Evolutionary conservation across 371 early-diverging fungal species (phyloP), one percentile per base, ranked within the genome.

Genomic region (Mortierella sp.): DNA sequence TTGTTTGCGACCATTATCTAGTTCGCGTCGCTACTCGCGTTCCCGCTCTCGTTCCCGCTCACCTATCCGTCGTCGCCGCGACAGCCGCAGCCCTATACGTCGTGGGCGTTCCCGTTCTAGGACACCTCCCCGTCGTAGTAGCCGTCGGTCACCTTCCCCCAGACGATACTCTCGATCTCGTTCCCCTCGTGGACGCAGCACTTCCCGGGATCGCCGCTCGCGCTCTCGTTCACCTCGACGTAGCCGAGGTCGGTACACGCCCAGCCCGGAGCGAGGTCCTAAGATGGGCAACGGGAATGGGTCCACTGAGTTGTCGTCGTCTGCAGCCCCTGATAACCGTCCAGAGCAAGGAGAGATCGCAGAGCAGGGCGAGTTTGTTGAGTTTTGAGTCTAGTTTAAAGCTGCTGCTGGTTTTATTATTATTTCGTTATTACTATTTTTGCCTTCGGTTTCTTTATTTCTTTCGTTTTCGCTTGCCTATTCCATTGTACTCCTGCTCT

Each of bases 11-110:
- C 21, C 41, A 60, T 69, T 33, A 47, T 24, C 11, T 63, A 74
- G 69, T 52, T 40, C 62, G 15, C 69, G 77, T 11, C 77, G 77
- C 40, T 77, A 71, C 72, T 77, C 77, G 43, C 77, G 77, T 36
- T 76, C 77, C 3, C 76, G 70, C 52, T 76, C 76, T 13, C 72
- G 69, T 21, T 76, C 77, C 48, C 67, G 64, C 9, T 68, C 69
- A 4, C 63, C 69, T 40, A 55, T n/a, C 19, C 69, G 65, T 24
- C 72, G 77, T n/a, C 71, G 77, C 41, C 71, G 72, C 8, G 65
- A 65, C 36, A 72, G 77, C 50, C 72, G 69, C 19, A 72, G 72
- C 58, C 69, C 77, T 19, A 60, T 61, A 21, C 77, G 72, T 48
- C 72, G 76, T 70, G 62, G 68, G n/a, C 70, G 69, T 28, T 69